Percentiles rank a stretch among this genome's conserved stretches.
phyloP scores from a whole-genome alignment of 2,329 filamentous ascomycete genomes.

The Rasamsonia emersonii region DNA sequence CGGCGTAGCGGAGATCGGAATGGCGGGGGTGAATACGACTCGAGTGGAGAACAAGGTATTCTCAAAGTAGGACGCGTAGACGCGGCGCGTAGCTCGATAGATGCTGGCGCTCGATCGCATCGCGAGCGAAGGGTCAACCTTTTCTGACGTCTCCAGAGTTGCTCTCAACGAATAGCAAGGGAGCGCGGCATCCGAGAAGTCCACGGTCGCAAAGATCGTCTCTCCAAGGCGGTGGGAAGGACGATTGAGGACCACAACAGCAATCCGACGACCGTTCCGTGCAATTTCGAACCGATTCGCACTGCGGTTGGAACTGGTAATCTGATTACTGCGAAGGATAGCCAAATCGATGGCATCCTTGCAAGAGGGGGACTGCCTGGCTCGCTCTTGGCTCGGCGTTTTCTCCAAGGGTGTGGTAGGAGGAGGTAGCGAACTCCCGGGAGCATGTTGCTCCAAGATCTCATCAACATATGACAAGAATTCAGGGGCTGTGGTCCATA shows the following conservation, averaged over 20 bases:
- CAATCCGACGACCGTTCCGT: slow-evolving; percentile 82
- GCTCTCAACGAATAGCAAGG: slow-evolving; percentile 79
- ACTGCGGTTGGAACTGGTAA: slow-evolving; percentile 61
- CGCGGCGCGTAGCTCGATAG: slow-evolving; percentile 72
- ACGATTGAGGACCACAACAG: slow-evolving; percentile 78
- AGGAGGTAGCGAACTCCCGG: slow-evolving; percentile 47
- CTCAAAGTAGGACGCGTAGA: slow-evolving; percentile 70
- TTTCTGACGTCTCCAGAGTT: slow-evolving; percentile 79
- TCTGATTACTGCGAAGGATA: slow-evolving; percentile 72
- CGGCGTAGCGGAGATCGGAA: slow-evolving; percentile 75
- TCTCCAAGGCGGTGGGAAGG: slow-evolving; percentile 87
- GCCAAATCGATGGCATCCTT: slow-evolving; percentile 87
- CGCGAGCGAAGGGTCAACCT: slow-evolving; percentile 69
- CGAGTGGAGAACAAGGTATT: slow-evolving; percentile 73
- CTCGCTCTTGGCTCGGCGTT: slow-evolving; percentile 41
- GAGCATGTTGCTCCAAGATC: slow-evolving; percentile 51
- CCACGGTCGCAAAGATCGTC: slow-evolving; percentile 71
- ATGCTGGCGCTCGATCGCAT: slow-evolving; percentile 80
- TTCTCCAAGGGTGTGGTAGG: slow-evolving; percentile 67
- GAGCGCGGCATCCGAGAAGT: slow-evolving; percentile 69
- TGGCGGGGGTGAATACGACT: slow-evolving; percentile 71
- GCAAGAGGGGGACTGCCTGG: slow-evolving; percentile 49
- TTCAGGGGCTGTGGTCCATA: slow-evolving; percentile 48
- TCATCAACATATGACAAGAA: slow-evolving; percentile 73
- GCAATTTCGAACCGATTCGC: slow-evolving; percentile 95